Base-by-base conservation (phyloP, 2,329 filamentous ascomycete genomes). In the Colletotrichum abscissum region DNA sequence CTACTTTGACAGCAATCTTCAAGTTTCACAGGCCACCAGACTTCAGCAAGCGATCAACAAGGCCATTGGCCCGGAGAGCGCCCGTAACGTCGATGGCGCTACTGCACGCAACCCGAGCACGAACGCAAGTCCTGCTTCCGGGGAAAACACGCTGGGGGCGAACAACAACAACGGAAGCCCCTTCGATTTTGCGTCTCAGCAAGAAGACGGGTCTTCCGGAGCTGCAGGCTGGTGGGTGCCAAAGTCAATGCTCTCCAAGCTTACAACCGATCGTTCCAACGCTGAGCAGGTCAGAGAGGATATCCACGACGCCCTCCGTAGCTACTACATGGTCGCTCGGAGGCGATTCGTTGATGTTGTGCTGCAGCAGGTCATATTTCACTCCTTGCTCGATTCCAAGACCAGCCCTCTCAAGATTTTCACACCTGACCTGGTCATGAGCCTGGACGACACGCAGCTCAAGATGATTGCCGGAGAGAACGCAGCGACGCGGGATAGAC, bases 331-430 rank as follows among this genome's bases (percentile, higher is more conserved):
- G 30, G 87, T 92, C 1, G 85, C 90, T 0, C 84, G 84, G 14
- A 88, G 89, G 76, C 87, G 91, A 0, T 92, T 94, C 70, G 86
- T 92, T 1, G 92, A 94, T 75, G 87, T 84, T 3, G 79, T 94
- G 1, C 90, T 85, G 76, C 86, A 87, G 73, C 91, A 93, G 74
- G 89, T 86, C 0, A 82, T 89, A 1, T 86, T 88, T 56, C 81
- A 90, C 76, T 84, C 85, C 72, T 83, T 94, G 0, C 80, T 93
- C 0, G 81, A 80, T 1, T 86, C 87, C 0, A 77, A 84, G 0
- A 75, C 83, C 0, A 88, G 88, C 6, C 91, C 91, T 0, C 80
- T 92, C 2, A 83, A 80, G 11, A 80, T 90, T 0, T 86, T 94
- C 56, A 87, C 83, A 0, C 83, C 89, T 0, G 78, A 84, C 0